These are phyloP conservation scores for Sphaceloma murrayae DNA, from an alignment of 2,329 filamentous ascomycete species.

Conservation along the genomic window DNA sequence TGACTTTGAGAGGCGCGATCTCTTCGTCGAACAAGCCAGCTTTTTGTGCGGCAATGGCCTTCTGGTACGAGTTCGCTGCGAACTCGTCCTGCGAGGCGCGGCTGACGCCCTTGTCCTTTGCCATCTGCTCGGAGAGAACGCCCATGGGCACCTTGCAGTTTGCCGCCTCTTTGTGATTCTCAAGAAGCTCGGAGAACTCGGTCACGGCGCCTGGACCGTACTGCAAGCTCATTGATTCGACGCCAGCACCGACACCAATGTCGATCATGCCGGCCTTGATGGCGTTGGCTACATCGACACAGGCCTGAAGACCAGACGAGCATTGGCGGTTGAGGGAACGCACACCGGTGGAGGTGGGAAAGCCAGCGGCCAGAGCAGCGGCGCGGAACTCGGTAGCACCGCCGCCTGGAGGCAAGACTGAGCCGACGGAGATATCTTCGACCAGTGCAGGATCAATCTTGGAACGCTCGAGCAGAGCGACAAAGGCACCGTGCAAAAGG, in stretches of 20 bases:
- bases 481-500: slow-evolving; percentile 74
- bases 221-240: slow-evolving; percentile 90
- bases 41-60: slow-evolving; percentile 75
- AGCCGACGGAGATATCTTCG: slow-evolving; percentile 86
- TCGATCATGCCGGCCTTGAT: slow-evolving; percentile 91
- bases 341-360: slow-evolving; percentile 76
- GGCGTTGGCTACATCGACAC: slow-evolving; percentile 87
- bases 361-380: slow-evolving; percentile 79
- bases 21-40: slow-evolving; percentile 87
- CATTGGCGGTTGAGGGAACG: slow-evolving; percentile 90
- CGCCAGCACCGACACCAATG: slow-evolving; percentile 83
- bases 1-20: slow-evolving; percentile 76
- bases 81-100: slow-evolving; percentile 80
- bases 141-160: slow-evolving; percentile 99
- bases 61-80: slow-evolving; percentile 85
- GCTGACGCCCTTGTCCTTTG: slow-evolving; percentile 65
- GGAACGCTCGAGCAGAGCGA: slow-evolving; percentile 71
- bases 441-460: slow-evolving; percentile 80
- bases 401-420: slow-evolving; percentile 82
- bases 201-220: slow-evolving; percentile 83
- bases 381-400: slow-evolving; percentile 96
- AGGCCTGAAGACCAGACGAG: slow-evolving; percentile 83
- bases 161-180: slow-evolving; percentile 67
- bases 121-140: slow-evolving; percentile 87
- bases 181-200: slow-evolving; percentile 85